Evolutionary conservation across 2,329 filamentous ascomycete genomes (phyloP), one percentile per base, ranked within the genome.

Genomic region (Aspergillus cejpii): DNA sequence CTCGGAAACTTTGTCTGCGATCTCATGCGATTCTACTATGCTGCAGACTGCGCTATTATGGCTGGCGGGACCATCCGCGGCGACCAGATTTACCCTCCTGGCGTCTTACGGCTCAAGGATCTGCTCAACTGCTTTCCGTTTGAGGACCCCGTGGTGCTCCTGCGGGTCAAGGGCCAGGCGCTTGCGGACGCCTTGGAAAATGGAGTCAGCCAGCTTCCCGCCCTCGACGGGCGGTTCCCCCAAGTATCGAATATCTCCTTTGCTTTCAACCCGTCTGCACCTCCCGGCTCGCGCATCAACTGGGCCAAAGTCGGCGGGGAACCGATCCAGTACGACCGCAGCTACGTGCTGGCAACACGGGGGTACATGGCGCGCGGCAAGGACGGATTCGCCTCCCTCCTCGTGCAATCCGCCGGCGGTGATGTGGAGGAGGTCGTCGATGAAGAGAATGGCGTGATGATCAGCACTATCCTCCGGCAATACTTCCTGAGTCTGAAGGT

Each of bases 91-190:
- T 95, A 94, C 57, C 81, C 87, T 0, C 86, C 87, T 0, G 89
- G 89, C 0, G 73, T 89, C 0, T 70, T 95, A 6, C 74, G 83
- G 19, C 70, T 94, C 47, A 87, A 87, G 58, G 87, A 94, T 57
- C 79, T 94, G n/a, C 79, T 89, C 45, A 85, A 86, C 40, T 94
- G 87, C 60, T 95, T 95, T 54, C 90, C 90, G 0, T 95, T 96
- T 56, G 89, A 95, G 61, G 89, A 95, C 52, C 88, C 89, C 0
- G 85, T 90, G 1, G 84, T 95, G 0, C 79, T 94, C 3, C 72
- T 95, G 48, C 78, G 77, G 26, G 75, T 88, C 3, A 80, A 73
- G 0, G 90, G 90, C 0, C 74, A 80, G 55, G 84, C 83, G 1
- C 79, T 96, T 24, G 73, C 83, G 57, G 83, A 81, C n/a, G 89